A percentile compares a stretch with the other conserved stretches of the same genome.
Evolutionary conservation across 2,329 filamentous ascomycete species (phyloP).

Genomic region (Rutstroemia sp.): DNA sequence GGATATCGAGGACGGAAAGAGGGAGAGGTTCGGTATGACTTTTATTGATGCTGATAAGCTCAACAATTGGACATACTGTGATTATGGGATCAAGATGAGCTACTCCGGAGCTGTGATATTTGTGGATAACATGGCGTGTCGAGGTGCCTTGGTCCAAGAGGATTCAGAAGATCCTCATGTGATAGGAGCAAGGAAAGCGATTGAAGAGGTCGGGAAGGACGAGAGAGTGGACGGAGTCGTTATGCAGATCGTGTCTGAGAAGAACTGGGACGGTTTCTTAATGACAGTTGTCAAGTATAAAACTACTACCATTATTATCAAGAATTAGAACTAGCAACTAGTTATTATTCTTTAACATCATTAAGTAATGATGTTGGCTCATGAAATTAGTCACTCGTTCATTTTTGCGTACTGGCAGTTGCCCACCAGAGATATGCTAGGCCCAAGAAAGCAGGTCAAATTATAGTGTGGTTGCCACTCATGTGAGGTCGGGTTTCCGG

Average conservation of each 20-base stretch:
- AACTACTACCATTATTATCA: no score
- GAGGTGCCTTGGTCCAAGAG: background rate
- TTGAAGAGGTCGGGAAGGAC: background rate
- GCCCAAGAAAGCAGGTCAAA: no score
- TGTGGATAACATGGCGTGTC: background rate
- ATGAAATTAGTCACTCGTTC: no score
- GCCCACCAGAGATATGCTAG: no score
- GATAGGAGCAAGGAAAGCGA: background rate
- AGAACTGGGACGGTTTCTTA: background rate
- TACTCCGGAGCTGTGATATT: background rate
- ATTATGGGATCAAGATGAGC: background rate
- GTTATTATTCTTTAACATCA: no score
- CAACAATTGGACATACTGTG: background rate
- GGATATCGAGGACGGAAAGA: background rate
- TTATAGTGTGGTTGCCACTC: no score
- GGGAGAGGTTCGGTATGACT: background rate
- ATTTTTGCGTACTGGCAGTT: no score
- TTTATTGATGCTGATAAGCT: slow-evolving; percentile 2
- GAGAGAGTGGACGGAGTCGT: background rate
- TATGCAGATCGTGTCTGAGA: background rate
- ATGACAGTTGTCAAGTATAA: background rate
- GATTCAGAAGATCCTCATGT: background rate
- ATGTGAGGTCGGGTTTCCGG: no score
- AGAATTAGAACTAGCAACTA: no score
- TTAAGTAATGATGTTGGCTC: no score